Evolutionary conservation across 2,329 filamentous ascomycete genomes (phyloP), one percentile per base, ranked within the genome.

Genomic region (Fusarium algeriense): DNA sequence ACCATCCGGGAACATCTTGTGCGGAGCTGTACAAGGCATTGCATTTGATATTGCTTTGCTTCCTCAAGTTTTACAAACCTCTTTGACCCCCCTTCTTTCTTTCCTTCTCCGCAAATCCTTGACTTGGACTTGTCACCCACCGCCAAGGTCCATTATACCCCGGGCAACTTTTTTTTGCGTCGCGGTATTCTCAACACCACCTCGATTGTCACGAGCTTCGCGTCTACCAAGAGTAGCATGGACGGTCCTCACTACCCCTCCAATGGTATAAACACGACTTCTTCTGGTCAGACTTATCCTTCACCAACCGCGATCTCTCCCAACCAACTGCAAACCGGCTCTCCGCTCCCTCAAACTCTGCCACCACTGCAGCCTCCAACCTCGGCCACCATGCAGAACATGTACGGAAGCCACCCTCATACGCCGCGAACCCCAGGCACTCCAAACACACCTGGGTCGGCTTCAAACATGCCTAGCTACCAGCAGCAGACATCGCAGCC

Each of bases 381-480:
- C 57, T 79, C 82, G 41, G 78, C 79, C 65, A 82, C 79, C 61
- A 83, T 83, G 81, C 81, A 83, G 72, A 79, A 80, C 58, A 74
- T 82, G 63, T 90, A 90, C 82, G 86, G 86, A 64, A 88, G 81
- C 76, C 86, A 89, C 78, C 86, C 86, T 74, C 88, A 90, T 76
- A 90, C 88, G 48, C 89, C 89, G 71, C 85, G 88, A 76, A 90
- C 88, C 26, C 87, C 88, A 49, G 86, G 87, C n/a, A 90, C 89
- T 19, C 88, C 89, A 40, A 89, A 88, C 77, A 89, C 88, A 32
- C 88, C 89, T 40, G 87, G 85, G 61, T 87, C 88, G 40, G 81
- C 83, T 56, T 84, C 81, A 78, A 85, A 83, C 75, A 85, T 89
- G 83, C 78, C 80, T 19, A 85, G 81, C 78, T 90, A 89, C 75